A percentile compares a stretch with the other conserved stretches of the same genome.
These are phyloP conservation scores for Lachnellula subtilissima DNA, from an alignment of 2,329 filamentous ascomycete species.

Conservation along the genomic window DNA sequence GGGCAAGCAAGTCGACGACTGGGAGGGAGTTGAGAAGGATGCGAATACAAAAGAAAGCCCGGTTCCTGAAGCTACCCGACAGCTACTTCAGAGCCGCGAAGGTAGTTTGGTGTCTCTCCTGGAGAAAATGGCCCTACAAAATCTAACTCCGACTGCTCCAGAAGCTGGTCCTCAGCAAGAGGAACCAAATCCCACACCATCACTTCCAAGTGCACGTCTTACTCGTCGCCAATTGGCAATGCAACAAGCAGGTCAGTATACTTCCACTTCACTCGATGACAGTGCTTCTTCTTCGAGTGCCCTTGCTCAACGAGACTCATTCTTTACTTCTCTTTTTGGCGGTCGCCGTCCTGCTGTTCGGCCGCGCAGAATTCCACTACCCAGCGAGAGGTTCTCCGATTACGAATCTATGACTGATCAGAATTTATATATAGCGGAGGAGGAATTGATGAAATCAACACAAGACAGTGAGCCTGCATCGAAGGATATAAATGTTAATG, in stretches of 20 bases:
- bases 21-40: slow-evolving; percentile 3
- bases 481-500: neutral
- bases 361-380: slow-evolving; percentile 1
- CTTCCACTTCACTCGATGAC: slow-evolving; percentile 12
- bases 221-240: slow-evolving; percentile 27
- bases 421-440: slow-evolving; percentile 23
- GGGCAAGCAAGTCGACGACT: slow-evolving; percentile 19
- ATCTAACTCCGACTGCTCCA: slow-evolving; percentile 10
- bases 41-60: slow-evolving; percentile 1
- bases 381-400: slow-evolving; percentile 2
- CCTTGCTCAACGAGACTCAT: neutral
- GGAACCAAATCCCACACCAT: slow-evolving; percentile 1
- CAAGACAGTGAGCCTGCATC: neutral
- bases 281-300: slow-evolving; percentile 3
- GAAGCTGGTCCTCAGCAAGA: slow-evolving; percentile 4
- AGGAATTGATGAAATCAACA: slow-evolving; percentile 11
- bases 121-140: slow-evolving; percentile 1
- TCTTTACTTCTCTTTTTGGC: slow-evolving; percentile 7
- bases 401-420: slow-evolving; percentile 16
- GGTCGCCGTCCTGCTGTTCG: slow-evolving; percentile 13
- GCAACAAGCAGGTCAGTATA: slow-evolving; percentile 31
- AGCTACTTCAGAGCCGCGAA: slow-evolving; percentile 8
- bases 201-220: slow-evolving; percentile 13
- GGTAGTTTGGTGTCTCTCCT: slow-evolving; percentile 12
- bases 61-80: slow-evolving; percentile 6